These are phyloP conservation scores for Aspergillus carbonarius DNA, from an alignment of 2,329 filamentous ascomycete species.

Conservation along the genomic window DNA sequence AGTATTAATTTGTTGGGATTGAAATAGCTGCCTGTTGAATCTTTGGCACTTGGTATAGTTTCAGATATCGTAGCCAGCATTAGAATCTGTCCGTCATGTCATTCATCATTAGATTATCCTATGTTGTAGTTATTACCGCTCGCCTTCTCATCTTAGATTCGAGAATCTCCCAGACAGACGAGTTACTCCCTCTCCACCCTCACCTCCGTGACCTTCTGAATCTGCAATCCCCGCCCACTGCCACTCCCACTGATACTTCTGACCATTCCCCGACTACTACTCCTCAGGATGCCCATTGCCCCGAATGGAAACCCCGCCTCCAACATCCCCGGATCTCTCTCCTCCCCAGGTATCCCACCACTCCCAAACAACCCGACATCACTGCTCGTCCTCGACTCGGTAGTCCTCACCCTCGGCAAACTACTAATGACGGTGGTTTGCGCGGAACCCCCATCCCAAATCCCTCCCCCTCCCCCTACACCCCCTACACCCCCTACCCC, in stretches of 20 bases:
- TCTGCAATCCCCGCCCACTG: neutral
- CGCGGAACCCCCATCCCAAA: neutral
- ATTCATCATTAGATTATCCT: neutral
- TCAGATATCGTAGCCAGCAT: neutral
- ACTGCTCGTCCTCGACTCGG: neutral
- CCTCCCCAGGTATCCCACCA: neutral
- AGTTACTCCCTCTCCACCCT: constrained; percentile 5
- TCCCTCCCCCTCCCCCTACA: neutral
- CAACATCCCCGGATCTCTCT: neutral
- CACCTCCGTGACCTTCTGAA: constrained; percentile 6
- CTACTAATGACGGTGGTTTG: neutral
- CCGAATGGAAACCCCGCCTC: neutral
- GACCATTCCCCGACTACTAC: neutral
- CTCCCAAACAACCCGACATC: neutral
- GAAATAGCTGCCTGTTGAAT: constrained; percentile 19
- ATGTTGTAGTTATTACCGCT: neutral
- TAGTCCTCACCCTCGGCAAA: neutral
- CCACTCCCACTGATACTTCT: neutral
- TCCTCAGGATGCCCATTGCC: neutral
- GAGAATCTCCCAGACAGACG: no score
- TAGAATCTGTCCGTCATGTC: neutral
- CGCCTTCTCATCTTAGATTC: no score
- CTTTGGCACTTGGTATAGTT: no score
- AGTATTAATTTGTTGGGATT: constrained; percentile 90
- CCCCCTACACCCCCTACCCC: neutral